Conservation (phyloP, 768 basidiomycete species). For the Boletus insuetus region DNA sequence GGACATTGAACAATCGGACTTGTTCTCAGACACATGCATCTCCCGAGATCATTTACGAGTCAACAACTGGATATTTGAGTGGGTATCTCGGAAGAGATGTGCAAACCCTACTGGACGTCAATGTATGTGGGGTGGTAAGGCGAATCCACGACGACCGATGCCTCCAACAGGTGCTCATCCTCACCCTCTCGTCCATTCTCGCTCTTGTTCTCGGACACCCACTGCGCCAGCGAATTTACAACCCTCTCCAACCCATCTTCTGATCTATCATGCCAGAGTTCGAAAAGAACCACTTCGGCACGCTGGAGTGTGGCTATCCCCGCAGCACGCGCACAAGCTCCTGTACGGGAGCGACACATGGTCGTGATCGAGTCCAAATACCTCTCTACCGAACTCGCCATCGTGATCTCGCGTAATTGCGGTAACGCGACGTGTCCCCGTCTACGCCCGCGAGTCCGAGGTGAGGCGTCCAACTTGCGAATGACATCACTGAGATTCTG, state of each 20-base stretch:
- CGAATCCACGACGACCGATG: constrained; percentile 4
- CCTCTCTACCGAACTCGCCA: constrained; percentile 13
- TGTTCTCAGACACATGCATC: too few relatives aligned
- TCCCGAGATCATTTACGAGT: too few relatives aligned
- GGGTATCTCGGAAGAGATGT: neutral
- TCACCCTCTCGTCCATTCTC: neutral
- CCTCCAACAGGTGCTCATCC: neutral
- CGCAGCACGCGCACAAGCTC: neutral
- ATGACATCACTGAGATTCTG: constrained; percentile 16
- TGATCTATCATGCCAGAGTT: constrained; percentile 4
- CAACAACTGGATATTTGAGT: too few relatives aligned
- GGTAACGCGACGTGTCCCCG: neutral
- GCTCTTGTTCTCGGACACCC: neutral
- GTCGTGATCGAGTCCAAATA: constrained; percentile 6
- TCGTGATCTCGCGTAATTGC: constrained; percentile 12
- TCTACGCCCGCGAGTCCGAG: neutral
- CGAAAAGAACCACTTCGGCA: constrained; percentile 7
- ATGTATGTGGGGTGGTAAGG: constrained; percentile 13
- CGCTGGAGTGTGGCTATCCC: constrained; percentile 7
- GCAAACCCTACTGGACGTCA: neutral
- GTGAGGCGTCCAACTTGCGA: constrained; percentile 1
- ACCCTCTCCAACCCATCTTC: neutral
- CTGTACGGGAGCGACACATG: constrained; percentile 11
- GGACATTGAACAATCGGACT: too few relatives aligned
- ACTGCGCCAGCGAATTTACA: neutral